phyloP scores from a whole-genome alignment of 1,139 yeast genomes.

The Candida buenavistaensis region DNA sequence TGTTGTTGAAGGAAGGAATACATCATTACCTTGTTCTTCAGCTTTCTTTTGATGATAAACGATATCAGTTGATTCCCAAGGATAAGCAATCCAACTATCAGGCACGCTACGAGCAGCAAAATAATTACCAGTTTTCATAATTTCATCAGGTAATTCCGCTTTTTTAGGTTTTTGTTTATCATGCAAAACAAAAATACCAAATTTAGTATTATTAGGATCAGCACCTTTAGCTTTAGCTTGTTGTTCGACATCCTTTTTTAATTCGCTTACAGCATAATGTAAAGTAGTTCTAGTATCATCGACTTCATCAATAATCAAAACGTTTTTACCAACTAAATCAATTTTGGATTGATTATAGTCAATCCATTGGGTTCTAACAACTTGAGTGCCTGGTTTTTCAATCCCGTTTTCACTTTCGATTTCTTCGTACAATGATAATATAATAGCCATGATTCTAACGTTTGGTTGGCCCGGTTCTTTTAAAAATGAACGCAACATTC shows the following conservation, averaged over 20 bases:
- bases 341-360: conserved; percentile 70
- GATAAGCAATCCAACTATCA: conserved; percentile 96
- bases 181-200: conserved; percentile 89
- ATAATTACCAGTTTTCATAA: conserved; percentile 68
- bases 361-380: conserved; percentile 93
- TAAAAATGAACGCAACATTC: conserved; percentile 87
- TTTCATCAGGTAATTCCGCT: conserved; percentile 69
- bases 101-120: conserved; percentile 90
- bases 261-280: conserved; percentile 86
- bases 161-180: conserved; percentile 88
- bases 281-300: conserved; percentile 95
- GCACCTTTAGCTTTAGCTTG: conserved; percentile 53
- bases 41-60: conserved; percentile 84
- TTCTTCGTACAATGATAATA: conserved; percentile 86
- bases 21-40: conserved; percentile 66
- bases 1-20: conserved; percentile 42
- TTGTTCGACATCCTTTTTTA: conserved; percentile 74
- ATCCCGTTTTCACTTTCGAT: conserved; percentile 56
- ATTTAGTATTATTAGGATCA: conserved; percentile 60
- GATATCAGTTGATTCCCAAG: conserved; percentile 94
- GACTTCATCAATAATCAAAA: conserved; percentile 88
- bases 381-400: conserved; percentile 71
- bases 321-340: conserved; percentile 75
- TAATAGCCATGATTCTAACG: conserved; percentile 92
- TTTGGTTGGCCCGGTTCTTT: conserved; percentile 85